Conservation (phyloP, 2,329 filamentous ascomycete genomes). For the Amphichorda felina region DNA sequence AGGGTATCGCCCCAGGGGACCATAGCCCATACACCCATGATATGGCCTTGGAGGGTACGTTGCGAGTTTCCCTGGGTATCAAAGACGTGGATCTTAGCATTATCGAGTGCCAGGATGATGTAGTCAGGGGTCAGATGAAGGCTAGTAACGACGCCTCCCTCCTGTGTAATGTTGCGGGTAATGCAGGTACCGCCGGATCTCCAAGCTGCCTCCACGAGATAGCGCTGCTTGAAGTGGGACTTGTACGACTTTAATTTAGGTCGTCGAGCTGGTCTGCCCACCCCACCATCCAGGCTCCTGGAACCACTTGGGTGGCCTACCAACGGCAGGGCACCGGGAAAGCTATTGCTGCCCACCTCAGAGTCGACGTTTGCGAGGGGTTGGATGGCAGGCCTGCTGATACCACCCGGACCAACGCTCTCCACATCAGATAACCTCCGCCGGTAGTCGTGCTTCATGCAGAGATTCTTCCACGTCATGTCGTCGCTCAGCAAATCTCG, state of each 20-base stretch:
- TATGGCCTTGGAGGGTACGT: conserved; percentile 83
- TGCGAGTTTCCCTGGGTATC: conserved; percentile 82
- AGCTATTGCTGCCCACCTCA: conserved; percentile 27
- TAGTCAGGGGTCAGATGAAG: conserved; percentile 90
- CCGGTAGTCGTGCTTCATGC: conserved; percentile 86
- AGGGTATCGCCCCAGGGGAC: conserved; percentile 93
- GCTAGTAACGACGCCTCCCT: conserved; percentile 94
- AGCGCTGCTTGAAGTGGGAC: conserved; percentile 94
- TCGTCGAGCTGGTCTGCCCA: conserved; percentile 18
- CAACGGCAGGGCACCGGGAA: conserved; percentile 29
- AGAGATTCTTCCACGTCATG: conserved; percentile 96
- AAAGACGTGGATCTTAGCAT: conserved; percentile 97
- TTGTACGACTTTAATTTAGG: conserved; percentile 75
- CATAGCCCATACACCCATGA: conserved; percentile 99
- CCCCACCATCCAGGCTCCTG: conserved; percentile 43
- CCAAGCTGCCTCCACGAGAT: conserved; percentile 96
- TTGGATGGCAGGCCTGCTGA: conserved; percentile 16
- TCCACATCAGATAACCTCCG: conserved; percentile 42
- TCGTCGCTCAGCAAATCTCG: conserved; percentile 88
- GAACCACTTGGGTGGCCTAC: conserved; percentile 24
- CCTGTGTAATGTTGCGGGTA: conserved; percentile 81
- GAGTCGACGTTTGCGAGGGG: conserved; percentile 20
- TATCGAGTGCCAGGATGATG: conserved; percentile 94
- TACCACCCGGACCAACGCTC: conserved; percentile 16
- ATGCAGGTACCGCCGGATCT: conserved; percentile 78